phyloP scores from a whole-genome alignment of 2,329 filamentous ascomycete species.

The Aspergillus pseudoviridinutans region DNA sequence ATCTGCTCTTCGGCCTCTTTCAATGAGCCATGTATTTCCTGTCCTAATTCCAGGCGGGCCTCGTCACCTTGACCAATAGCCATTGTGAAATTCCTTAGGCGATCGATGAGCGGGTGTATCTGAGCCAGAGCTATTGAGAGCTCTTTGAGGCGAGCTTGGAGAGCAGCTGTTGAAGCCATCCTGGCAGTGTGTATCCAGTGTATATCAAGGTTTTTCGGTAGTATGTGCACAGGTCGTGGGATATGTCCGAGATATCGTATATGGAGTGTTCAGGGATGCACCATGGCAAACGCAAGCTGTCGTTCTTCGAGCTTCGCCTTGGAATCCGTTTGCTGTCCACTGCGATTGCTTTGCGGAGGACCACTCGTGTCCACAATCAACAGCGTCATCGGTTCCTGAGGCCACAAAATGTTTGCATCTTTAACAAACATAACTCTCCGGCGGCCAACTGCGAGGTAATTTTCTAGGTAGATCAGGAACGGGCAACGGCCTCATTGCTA shows the following conservation, averaged over 20 bases:
- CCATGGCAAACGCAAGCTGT: background rate
- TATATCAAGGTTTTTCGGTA: background rate
- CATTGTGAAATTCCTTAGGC: constrained; percentile 57
- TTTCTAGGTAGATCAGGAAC: background rate
- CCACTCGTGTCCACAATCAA: constrained; percentile 6
- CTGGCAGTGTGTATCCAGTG: constrained; percentile 2
- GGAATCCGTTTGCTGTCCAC: background rate
- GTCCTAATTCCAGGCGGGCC: constrained; percentile 66
- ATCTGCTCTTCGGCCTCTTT: constrained; percentile 79
- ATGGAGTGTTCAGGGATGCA: background rate
- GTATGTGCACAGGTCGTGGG: background rate
- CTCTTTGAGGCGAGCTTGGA: constrained; percentile 48
- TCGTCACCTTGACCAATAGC: constrained; percentile 62
- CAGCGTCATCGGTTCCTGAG: constrained; percentile 29
- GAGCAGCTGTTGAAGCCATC: constrained; percentile 38
- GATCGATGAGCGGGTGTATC: constrained; percentile 53
- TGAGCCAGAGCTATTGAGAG: constrained; percentile 53
- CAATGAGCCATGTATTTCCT: constrained; percentile 74
- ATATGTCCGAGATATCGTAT: background rate
- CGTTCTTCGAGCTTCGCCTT: background rate
- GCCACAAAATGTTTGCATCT: constrained; percentile 27
- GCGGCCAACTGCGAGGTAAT: background rate
- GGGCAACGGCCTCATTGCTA: background rate
- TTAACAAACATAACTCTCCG: constrained; percentile 21
- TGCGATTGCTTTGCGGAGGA: too few species aligned